Evolutionary conservation across 176 grass and related monocot species (phyloP).

Genomic region (Thalia dealbata): DNA sequence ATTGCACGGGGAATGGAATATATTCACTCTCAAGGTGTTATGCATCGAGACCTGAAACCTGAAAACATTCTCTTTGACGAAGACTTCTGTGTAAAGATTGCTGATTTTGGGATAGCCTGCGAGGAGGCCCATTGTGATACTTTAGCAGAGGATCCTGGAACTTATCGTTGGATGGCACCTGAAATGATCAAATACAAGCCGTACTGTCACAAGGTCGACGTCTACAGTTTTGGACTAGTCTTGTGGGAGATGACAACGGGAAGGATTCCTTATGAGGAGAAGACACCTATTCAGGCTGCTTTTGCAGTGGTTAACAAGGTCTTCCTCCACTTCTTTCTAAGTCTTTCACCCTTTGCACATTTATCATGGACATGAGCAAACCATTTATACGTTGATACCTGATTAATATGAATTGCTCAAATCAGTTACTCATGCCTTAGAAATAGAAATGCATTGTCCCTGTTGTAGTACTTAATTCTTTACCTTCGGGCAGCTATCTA

Average conservation of each 20-base stretch:
- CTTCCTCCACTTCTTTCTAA: background rate
- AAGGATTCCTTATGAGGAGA: constrained; percentile 3
- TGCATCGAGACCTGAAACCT: constrained; percentile 87
- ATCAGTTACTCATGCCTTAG: too few relatives aligned
- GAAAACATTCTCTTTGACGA: constrained; percentile 94
- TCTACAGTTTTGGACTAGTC: constrained; percentile 12
- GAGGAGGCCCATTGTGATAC: constrained; percentile 51
- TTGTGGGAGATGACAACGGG: background rate
- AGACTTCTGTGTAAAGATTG: constrained; percentile 66
- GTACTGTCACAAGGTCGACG: constrained; percentile 5
- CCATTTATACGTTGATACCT: background rate
- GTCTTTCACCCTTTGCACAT: background rate
- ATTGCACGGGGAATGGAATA: constrained; percentile 77
- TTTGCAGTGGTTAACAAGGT: constrained; percentile 16
- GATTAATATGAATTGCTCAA: background rate
- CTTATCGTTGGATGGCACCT: constrained; percentile 97
- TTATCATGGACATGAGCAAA: background rate
- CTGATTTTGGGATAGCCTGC: constrained; percentile 91
- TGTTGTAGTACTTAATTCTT: background rate
- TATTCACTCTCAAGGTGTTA: constrained; percentile 80
- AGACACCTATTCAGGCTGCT: constrained; percentile 2
- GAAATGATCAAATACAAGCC: constrained; percentile 12
- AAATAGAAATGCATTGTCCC: background rate
- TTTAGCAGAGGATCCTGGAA: constrained; percentile 65
- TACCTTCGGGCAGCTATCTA: too few relatives aligned